Conservation (phyloP, 2,329 filamentous ascomycete genomes). For the Aquanectria penicillioides region DNA sequence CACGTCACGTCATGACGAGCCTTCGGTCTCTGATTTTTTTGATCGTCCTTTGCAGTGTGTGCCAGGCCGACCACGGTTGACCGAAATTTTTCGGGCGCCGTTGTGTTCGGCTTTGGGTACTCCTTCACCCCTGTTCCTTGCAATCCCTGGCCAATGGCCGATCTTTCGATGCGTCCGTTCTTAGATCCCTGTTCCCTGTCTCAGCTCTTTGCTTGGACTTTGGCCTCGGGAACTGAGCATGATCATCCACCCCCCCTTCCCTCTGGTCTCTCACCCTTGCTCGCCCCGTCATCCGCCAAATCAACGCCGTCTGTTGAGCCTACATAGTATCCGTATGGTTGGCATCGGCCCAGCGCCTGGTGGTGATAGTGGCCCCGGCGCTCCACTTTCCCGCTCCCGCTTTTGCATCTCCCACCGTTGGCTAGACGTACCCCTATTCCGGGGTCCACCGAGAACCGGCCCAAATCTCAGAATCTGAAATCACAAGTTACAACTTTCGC, state of each 20-base stretch:
- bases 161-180: not conserved
- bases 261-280: not conserved
- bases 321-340: too few species aligned
- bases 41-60: too few species aligned
- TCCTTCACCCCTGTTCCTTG: not conserved
- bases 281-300: constrained; percentile 1
- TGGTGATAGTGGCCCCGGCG: not conserved
- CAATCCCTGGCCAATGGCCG: not conserved
- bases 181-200: not conserved
- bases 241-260: constrained; percentile 10
- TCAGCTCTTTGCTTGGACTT: constrained; percentile 1
- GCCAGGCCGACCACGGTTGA: constrained; percentile 23
- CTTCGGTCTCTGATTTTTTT: constrained; percentile 7
- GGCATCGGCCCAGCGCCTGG: not conserved
- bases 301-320: not conserved
- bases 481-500: constrained; percentile 2
- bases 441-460: too few species aligned
- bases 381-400: constrained; percentile 23
- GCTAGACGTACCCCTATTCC: constrained; percentile 16
- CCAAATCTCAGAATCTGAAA: constrained; percentile 5
- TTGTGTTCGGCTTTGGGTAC: constrained; percentile 34
- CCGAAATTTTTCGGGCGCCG: constrained; percentile 41
- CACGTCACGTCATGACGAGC: constrained; percentile 18
- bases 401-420: constrained; percentile 20
- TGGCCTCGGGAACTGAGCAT: constrained; percentile 6